Percentiles rank a stretch among this genome's conserved stretches.
These are phyloP conservation scores for Cryphonectria japonica DNA, from an alignment of 2,329 filamentous ascomycete genomes.

Conservation along the genomic window DNA sequence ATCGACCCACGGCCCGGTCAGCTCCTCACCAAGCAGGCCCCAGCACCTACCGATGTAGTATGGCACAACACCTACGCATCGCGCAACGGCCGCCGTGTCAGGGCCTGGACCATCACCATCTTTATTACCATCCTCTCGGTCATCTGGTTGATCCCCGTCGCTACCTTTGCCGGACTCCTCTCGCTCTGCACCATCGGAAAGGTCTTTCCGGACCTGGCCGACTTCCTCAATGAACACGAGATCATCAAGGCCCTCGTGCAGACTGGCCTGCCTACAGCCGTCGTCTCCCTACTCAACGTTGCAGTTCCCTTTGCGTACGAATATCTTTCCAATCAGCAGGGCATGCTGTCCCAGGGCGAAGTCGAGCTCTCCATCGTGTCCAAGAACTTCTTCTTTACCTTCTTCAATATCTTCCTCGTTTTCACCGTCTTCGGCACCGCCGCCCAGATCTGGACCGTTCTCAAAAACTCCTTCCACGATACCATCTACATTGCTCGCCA, in stretches of 20 bases:
- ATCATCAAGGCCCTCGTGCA: constrained; percentile 78
- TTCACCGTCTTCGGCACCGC: constrained; percentile 89
- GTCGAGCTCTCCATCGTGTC: constrained; percentile 93
- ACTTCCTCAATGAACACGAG: constrained; percentile 68
- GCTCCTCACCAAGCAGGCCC: constrained; percentile 82
- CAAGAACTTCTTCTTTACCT: constrained; percentile 99
- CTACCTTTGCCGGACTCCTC: constrained; percentile 76
- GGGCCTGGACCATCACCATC: constrained; percentile 82
- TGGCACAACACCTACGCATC: constrained; percentile 93
- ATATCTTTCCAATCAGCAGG: constrained; percentile 87
- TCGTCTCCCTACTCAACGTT: constrained; percentile 85
- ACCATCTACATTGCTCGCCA: constrained; percentile 76
- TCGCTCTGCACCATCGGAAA: constrained; percentile 80
- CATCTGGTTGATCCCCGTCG: constrained; percentile 84
- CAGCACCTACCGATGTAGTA: constrained; percentile 88
- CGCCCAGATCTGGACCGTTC: constrained; percentile 71
- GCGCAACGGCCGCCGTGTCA: constrained; percentile 71
- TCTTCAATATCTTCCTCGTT: constrained; percentile 97
- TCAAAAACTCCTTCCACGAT: constrained; percentile 77
- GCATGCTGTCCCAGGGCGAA: constrained; percentile 93
- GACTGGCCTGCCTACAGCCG: constrained; percentile 83
- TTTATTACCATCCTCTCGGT: constrained; percentile 83
- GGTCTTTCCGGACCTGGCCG: constrained; percentile 71
- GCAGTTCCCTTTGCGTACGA: constrained; percentile 94
- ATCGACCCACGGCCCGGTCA: constrained; percentile 88